These are phyloP conservation scores for Xylaria sp. DNA, from an alignment of 2,329 filamentous ascomycete species.

Conservation along the genomic window DNA sequence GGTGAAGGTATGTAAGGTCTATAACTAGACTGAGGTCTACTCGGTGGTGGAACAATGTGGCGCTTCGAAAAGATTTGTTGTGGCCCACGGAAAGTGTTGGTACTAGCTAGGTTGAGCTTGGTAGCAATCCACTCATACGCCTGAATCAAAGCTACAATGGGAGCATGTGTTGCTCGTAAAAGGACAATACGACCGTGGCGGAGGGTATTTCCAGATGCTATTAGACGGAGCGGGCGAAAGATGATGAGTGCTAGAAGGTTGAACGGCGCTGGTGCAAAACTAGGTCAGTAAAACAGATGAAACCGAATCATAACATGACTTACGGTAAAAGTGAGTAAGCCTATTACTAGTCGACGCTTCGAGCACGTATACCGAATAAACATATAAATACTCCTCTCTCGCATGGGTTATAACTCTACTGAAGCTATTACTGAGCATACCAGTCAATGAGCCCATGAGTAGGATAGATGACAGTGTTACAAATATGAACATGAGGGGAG, in stretches of 20 bases:
- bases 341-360: conserved; percentile 72
- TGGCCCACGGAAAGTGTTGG: conserved; percentile 56
- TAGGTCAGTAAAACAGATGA: conserved; percentile 16
- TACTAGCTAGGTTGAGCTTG: conserved; percentile 49
- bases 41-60: conserved; percentile 31
- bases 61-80: conserved; percentile 38
- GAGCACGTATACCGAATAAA: conserved; percentile 71
- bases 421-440: conserved; percentile 79
- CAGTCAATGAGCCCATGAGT: conserved; percentile 78
- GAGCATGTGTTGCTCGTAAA: conserved; percentile 68
- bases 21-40: conserved; percentile 33
- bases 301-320: conserved; percentile 16
- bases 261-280: conserved; percentile 55
- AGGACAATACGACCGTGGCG: conserved; percentile 66
- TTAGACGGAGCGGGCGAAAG: conserved; percentile 73
- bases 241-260: conserved; percentile 76
- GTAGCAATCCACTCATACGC: conserved; percentile 64
- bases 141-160: conserved; percentile 72
- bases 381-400: conserved; percentile 78
- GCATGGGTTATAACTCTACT: conserved; percentile 67
- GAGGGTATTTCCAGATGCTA: conserved; percentile 66
- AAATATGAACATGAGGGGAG: conserved; percentile 72
- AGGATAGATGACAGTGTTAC: conserved; percentile 79
- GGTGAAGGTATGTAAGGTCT: conserved; percentile 36
- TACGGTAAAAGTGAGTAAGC: conserved; percentile 70